A percentile compares a stretch with the other conserved stretches of the same genome.
Evolutionary conservation across 129 eudicot species (phyloP).

Genomic region (Artemisia tridentata): DNA sequence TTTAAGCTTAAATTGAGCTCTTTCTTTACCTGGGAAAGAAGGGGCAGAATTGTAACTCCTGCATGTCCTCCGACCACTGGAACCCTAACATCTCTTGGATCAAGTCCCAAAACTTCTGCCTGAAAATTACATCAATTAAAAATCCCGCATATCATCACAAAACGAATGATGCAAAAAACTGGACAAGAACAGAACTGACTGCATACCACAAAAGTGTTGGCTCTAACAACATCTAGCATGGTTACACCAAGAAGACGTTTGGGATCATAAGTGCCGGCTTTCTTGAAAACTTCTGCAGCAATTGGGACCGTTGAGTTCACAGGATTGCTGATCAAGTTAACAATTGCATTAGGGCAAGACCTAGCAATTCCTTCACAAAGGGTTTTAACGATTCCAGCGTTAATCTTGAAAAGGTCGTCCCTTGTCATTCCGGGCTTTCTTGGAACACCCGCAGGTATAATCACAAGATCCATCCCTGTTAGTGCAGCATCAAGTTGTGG

Average conservation of each 20-base stretch:
- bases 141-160: background rate
- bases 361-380: constrained; percentile 83
- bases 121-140: constrained; percentile 10
- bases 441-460: constrained; percentile 97
- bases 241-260: constrained; percentile 87
- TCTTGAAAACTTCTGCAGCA: constrained; percentile 97
- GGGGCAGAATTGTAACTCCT: constrained; percentile 91
- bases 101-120: constrained; percentile 97
- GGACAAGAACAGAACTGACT: constrained; percentile 3
- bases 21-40: constrained; percentile 75
- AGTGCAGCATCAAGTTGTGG: constrained; percentile 80
- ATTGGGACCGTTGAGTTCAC: constrained; percentile 98
- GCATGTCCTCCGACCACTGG: constrained; percentile 99
- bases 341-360: constrained; percentile 82
- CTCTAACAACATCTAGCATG: constrained; percentile 97
- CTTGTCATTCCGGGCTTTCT: constrained; percentile 99
- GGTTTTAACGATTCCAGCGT: constrained; percentile 95
- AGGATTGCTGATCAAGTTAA: constrained; percentile 91
- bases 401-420: constrained; percentile 93
- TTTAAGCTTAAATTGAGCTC: background rate
- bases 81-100: constrained; percentile 80
- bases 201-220: constrained; percentile 95
- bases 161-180: background rate
- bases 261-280: constrained; percentile 92
- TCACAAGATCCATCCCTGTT: constrained; percentile 82